A percentile compares a stretch with the other conserved stretches of the same genome.
Conservation (phyloP, 225 moss, liverwort and hornwort genomes). For the Sphagnum tenellum region DNA sequence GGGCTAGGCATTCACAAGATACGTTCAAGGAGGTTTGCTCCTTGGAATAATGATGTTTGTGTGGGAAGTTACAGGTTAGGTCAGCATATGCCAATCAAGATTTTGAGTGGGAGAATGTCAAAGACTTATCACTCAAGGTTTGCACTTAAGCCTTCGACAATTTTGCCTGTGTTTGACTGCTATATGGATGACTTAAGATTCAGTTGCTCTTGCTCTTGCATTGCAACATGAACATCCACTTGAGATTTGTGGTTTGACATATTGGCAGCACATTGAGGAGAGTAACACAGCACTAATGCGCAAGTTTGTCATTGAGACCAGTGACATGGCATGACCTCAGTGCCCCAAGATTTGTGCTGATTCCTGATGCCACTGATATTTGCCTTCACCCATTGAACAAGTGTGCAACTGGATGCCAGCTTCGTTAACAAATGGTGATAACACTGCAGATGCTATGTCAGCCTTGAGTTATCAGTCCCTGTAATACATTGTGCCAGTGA, state of each 20-base stretch:
- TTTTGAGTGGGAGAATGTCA: slow-evolving; percentile 84
- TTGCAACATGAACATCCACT: neutral
- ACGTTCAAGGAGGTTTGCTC: too few relatives aligned
- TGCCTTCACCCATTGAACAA: too few relatives aligned
- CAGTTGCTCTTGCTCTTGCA: neutral
- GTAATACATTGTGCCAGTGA: too few relatives aligned
- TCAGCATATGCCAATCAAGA: slow-evolving; percentile 71
- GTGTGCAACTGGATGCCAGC: too few relatives aligned
- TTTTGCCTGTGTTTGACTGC: neutral
- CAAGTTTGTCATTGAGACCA: slow-evolving; percentile 79
- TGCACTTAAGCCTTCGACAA: slow-evolving; percentile 2
- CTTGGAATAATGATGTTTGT: too few relatives aligned
- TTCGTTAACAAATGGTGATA: too few relatives aligned
- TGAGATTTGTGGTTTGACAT: slow-evolving; percentile 6
- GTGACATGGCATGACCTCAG: slow-evolving; percentile 48
- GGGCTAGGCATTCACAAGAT: too few relatives aligned
- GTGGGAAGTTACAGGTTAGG: slow-evolving; percentile 45
- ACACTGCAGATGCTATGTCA: too few relatives aligned
- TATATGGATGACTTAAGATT: neutral
- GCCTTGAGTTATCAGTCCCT: too few relatives aligned
- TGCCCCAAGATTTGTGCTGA: too few relatives aligned
- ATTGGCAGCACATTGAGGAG: slow-evolving; percentile 61
- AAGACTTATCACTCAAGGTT: slow-evolving; percentile 48
- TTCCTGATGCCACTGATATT: too few relatives aligned
- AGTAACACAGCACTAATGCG: slow-evolving; percentile 69